Percentiles rank a stretch among this genome's conserved stretches.
phyloP scores from a whole-genome alignment of 2,329 filamentous ascomycete genomes.

The Diaporthe velutina region DNA sequence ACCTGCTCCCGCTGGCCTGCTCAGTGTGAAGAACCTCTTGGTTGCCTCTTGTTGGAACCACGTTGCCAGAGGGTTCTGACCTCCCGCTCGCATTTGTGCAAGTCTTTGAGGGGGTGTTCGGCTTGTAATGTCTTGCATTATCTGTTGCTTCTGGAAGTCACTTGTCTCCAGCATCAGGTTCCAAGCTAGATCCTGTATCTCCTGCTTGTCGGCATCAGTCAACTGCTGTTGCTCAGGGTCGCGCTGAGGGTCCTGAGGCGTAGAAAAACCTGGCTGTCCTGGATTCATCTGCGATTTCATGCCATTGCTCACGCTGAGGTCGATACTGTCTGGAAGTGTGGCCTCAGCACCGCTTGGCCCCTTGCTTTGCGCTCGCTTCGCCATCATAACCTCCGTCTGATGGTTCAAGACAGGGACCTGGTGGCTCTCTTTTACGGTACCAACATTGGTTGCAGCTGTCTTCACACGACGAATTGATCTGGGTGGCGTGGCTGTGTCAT shows the following conservation, averaged over 20 bases:
- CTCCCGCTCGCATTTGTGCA: slow-evolving; percentile 57
- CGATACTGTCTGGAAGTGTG: too few species aligned
- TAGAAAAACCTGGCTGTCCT: slow-evolving; percentile 54
- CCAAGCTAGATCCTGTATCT: slow-evolving; percentile 59
- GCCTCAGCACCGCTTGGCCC: too few species aligned
- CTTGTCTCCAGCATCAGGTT: slow-evolving; percentile 55
- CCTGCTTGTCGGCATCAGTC: slow-evolving; percentile 57
- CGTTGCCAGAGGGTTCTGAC: slow-evolving; percentile 63
- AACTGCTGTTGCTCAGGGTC: slow-evolving; percentile 55
- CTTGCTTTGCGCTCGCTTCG: too few species aligned
- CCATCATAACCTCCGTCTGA: too few species aligned
- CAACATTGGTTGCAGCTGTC: too few species aligned
- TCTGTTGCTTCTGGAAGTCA: slow-evolving; percentile 59
- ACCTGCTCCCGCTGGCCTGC: slow-evolving; percentile 52
- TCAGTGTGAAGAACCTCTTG: slow-evolving; percentile 42
- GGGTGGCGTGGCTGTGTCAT: neutral
- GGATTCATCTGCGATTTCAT: slow-evolving; percentile 57
- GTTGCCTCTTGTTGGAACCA: slow-evolving; percentile 61
- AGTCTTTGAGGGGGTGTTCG: slow-evolving; percentile 56
- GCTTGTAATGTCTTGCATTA: slow-evolving; percentile 55
- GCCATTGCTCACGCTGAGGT: slow-evolving; percentile 57
- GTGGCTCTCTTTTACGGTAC: too few species aligned
- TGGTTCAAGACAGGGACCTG: too few species aligned
- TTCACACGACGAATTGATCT: neutral
- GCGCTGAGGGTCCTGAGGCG: slow-evolving; percentile 52